These are phyloP conservation scores for Diplodia sapinea DNA, from an alignment of 2,329 filamentous ascomycete species.

Conservation along the genomic window DNA sequence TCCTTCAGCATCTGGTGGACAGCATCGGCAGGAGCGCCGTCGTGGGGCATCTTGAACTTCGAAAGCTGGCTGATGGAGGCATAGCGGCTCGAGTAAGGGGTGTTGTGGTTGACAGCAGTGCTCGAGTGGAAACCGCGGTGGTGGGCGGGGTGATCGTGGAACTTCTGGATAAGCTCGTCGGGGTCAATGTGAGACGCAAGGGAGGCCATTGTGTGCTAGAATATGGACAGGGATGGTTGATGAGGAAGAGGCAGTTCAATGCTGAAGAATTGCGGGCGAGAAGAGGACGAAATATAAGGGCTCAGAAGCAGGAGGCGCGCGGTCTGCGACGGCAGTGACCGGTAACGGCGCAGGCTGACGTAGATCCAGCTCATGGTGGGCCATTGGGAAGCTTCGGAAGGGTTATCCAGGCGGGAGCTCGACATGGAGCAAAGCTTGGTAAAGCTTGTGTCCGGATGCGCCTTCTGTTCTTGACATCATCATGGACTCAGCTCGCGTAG, in stretches of 20 bases:
- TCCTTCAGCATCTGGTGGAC: constrained; percentile 66
- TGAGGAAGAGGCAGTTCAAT: neutral
- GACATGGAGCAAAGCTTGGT: constrained; percentile 31
- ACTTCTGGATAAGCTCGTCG: constrained; percentile 58
- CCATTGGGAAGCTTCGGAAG: constrained; percentile 3
- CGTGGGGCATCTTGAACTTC: constrained; percentile 64
- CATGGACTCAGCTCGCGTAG: neutral
- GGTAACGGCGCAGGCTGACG: constrained; percentile 12
- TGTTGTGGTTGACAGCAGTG: constrained; percentile 58
- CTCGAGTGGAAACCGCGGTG: constrained; percentile 46
- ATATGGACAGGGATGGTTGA: neutral
- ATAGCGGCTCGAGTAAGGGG: constrained; percentile 64
- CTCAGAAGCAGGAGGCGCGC: neutral
- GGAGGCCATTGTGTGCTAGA: constrained; percentile 9
- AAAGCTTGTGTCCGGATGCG: constrained; percentile 31
- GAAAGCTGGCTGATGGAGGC: constrained; percentile 61
- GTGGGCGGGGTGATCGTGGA: constrained; percentile 55
- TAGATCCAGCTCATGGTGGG: constrained; percentile 1
- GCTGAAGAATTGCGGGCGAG: neutral
- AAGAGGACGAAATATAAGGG: constrained; percentile 1
- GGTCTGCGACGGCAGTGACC: neutral
- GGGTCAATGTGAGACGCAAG: constrained; percentile 56
- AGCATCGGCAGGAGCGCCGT: constrained; percentile 65
- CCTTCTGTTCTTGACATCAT: constrained; percentile 22
- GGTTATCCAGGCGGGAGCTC: constrained; percentile 6